Conservation (phyloP, 2,329 filamentous ascomycete species). For the Sarocladium kiliense region DNA sequence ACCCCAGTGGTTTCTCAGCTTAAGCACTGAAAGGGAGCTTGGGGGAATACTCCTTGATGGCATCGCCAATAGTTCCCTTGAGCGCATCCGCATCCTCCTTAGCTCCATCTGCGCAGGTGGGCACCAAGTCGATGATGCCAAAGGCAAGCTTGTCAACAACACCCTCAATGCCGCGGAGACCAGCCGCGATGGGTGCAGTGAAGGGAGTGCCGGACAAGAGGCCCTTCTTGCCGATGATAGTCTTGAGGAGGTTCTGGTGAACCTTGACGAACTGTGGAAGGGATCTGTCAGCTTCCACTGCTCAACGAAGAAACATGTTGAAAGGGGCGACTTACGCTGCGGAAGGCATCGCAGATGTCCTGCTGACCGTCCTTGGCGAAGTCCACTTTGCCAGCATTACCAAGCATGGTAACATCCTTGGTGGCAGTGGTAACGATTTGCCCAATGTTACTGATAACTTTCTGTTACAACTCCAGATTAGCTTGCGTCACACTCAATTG, state of each 20-base stretch:
- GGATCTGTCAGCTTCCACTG: too few relatives aligned
- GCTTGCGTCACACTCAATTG: too few relatives aligned
- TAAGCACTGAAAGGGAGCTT: background rate
- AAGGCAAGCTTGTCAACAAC: slow-evolving; percentile 16
- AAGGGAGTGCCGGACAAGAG: slow-evolving; percentile 13
- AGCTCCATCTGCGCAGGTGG: slow-evolving; percentile 13
- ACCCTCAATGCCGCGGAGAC: slow-evolving; percentile 15
- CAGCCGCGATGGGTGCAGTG: slow-evolving; percentile 12
- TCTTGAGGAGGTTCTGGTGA: slow-evolving; percentile 16
- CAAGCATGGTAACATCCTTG: slow-evolving; percentile 3
- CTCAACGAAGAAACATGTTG: background rate
- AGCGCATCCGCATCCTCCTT: slow-evolving; percentile 10
- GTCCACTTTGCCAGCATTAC: background rate
- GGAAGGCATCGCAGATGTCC: slow-evolving; percentile 14
- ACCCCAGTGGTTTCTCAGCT: background rate
- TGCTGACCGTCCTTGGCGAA: slow-evolving; percentile 13
- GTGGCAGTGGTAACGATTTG: slow-evolving; percentile 9
- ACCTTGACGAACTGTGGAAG: slow-evolving; percentile 12
- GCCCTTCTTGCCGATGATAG: slow-evolving; percentile 14
- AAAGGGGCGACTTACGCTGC: slow-evolving; percentile 9
- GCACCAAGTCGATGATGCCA: slow-evolving; percentile 14
- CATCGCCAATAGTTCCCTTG: slow-evolving; percentile 1
- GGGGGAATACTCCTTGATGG: slow-evolving; percentile 25
- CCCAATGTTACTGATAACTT: slow-evolving; percentile 5
- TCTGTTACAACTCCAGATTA: too few relatives aligned